Evolutionary conservation across 148 eudicot species (phyloP), one percentile per base, ranked within the genome.

Genomic region (Dysphania ambrosioides): DNA sequence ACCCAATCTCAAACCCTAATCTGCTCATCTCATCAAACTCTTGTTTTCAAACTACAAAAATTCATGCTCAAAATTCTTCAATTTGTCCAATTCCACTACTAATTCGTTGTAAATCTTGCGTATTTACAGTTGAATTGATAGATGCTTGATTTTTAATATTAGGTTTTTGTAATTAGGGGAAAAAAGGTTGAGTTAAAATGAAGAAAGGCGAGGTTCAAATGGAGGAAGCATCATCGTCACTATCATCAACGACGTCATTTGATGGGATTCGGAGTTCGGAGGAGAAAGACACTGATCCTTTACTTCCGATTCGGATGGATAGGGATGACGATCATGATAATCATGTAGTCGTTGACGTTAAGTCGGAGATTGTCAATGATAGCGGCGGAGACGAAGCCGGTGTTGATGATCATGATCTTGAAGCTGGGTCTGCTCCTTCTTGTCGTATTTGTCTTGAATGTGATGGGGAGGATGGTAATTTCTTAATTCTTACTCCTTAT

Each of bases 371-470:
- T 35, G 77, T 27, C 32, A 75, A 32, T 57, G 70, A 56, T 47
- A 82, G 77, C 10, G 80, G 80, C 44, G 58, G 47, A 42, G 13
- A 21, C 53, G 21, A 21, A 0, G 83, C 75, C 13, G 79, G 80
- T 44, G 49, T 41, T 31, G 86, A 16, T 27, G 70, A 41, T 47
- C 80, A 79, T 24, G 90, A 86, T 78, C 77, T 75, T n/a, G 97
- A 92, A 80, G 83, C 85, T 49, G 93, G 93, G 36, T 81, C 82
- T 19, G 56, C 82, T 51, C 82, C 86, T 60, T 78, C 76, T 75
- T 93, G 97, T 78, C 91, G 97, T 35, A 91, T 91, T 81, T 91
- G 97, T 84, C 94, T 91, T 34, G 94, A 91, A 78, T 85, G 86
- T 55, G 97, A 89, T 51, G 93, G 89, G 10, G 90, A 89, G 35